These are phyloP conservation scores for Leptographium lundbergii DNA, from an alignment of 2,329 filamentous ascomycete genomes.

Conservation along the genomic window DNA sequence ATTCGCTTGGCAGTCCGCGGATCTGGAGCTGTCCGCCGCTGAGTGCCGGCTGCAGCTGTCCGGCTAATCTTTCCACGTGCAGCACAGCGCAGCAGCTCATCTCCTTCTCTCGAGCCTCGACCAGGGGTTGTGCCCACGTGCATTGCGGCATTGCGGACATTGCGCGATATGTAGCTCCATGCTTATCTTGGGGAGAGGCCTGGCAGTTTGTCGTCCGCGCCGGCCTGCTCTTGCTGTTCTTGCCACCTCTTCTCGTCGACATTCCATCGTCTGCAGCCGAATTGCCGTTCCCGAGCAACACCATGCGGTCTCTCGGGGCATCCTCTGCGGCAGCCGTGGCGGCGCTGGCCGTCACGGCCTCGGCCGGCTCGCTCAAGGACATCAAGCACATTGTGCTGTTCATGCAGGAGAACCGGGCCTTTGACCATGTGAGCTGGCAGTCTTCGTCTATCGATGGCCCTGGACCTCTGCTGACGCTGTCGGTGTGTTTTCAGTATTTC, in stretches of 20 bases:
- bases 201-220: too few relatives aligned
- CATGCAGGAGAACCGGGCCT: conserved; percentile 35
- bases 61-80: too few relatives aligned
- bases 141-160: background rate
- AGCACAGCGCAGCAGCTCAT: too few relatives aligned
- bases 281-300: background rate
- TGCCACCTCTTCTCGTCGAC: background rate
- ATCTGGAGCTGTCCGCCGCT: too few relatives aligned
- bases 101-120: background rate
- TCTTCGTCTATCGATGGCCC: too few relatives aligned
- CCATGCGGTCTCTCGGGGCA: background rate
- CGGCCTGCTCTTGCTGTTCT: background rate
- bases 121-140: background rate
- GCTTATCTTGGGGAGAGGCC: too few relatives aligned
- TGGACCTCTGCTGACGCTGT: background rate
- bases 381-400: conserved; percentile 45
- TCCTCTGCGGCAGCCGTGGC: background rate
- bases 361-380: conserved; percentile 18
- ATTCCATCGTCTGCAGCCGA: background rate
- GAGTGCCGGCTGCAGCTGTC: too few relatives aligned
- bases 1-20: background rate
- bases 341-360: background rate
- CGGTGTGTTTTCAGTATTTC: conserved; percentile 28
- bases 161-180: too few relatives aligned
- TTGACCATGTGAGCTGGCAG: conserved; percentile 15